phyloP scores from a whole-genome alignment of 495 filamentous ascomycete genomes.

The Parathielavia hyrcaniae region DNA sequence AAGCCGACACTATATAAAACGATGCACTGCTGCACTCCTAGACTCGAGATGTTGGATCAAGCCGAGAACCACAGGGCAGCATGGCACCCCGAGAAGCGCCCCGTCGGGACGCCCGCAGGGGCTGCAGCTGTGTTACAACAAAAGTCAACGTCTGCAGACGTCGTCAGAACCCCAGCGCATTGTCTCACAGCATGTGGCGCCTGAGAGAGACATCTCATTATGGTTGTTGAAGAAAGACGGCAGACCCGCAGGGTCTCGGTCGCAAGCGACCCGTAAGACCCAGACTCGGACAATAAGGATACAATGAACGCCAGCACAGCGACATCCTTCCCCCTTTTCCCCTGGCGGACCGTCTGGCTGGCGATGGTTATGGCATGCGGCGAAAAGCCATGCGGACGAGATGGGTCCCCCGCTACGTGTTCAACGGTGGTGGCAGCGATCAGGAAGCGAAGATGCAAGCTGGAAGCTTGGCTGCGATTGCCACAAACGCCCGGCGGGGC shows the following conservation, averaged over 20 bases:
- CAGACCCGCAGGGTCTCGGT: constrained; percentile 1
- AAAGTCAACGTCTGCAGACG: constrained; percentile 24
- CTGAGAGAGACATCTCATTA: constrained; percentile 8
- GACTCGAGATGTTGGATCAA: not conserved
- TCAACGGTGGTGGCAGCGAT: constrained; percentile 18
- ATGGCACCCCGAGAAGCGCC: constrained; percentile 2
- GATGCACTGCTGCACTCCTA: not conserved
- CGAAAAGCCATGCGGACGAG: constrained; percentile 7
- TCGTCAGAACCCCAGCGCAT: constrained; percentile 14
- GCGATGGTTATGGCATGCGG: constrained; percentile 9
- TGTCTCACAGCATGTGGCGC: constrained; percentile 19
- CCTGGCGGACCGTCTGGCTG: constrained; percentile 6
- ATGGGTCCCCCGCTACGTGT: constrained; percentile 20
- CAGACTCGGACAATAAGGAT: not conserved
- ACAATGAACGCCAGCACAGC: not conserved
- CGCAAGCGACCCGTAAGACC: not conserved
- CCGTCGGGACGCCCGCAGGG: not conserved
- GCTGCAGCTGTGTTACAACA: constrained; percentile 12
- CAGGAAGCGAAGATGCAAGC: constrained; percentile 8
- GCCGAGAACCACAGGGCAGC: constrained; percentile 5
- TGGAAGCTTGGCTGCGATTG: constrained; percentile 16
- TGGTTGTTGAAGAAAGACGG: not conserved
- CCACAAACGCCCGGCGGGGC: constrained; percentile 12
- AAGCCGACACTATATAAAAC: not conserved
- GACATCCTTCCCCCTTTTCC: not conserved